Percentiles rank a stretch among this genome's conserved stretches.
Evolutionary conservation across 1,284 basidiomycete species (phyloP).

Genomic region (Fomitopsis pinicola): DNA sequence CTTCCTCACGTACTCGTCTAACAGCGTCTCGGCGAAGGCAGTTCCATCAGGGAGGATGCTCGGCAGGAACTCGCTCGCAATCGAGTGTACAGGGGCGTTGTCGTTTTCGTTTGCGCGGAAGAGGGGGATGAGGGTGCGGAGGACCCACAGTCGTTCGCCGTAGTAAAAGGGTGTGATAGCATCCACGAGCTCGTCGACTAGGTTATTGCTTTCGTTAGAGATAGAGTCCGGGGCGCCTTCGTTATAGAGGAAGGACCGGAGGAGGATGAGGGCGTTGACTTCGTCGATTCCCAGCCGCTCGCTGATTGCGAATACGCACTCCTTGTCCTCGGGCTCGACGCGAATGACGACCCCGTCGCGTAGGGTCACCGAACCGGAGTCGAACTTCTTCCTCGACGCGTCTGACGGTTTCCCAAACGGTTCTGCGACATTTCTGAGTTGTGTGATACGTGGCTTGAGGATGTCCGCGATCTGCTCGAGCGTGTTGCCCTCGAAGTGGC

Average conservation of each 20-base stretch:
- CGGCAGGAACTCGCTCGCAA: conserved; percentile 54
- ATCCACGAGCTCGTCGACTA: conserved; percentile 60
- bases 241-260: conserved; percentile 78
- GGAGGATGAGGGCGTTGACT: conserved; percentile 63
- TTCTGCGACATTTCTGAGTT: conserved; percentile 49
- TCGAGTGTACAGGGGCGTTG: conserved; percentile 46
- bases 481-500: conserved; percentile 51
- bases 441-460: conserved; percentile 50
- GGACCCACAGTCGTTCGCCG: conserved; percentile 67
- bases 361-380: conserved; percentile 61
- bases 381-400: conserved; percentile 61
- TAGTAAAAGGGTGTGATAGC: conserved; percentile 79
- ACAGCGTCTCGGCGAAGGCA: conserved; percentile 51
- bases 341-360: conserved; percentile 56
- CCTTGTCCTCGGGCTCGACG: conserved; percentile 65
- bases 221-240: conserved; percentile 60
- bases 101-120: conserved; percentile 57
- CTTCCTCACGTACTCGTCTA: conserved; percentile 57
- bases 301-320: conserved; percentile 67
- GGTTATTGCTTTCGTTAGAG: conserved; percentile 37
- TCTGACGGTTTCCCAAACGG: conserved; percentile 67
- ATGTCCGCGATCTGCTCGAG: conserved; percentile 53
- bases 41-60: conserved; percentile 57
- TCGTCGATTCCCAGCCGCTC: conserved; percentile 71
- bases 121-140: conserved; percentile 62